Base-by-base conservation (phyloP, 1,139 yeast genomes). In the Saccharomyces hybrid region DNA sequence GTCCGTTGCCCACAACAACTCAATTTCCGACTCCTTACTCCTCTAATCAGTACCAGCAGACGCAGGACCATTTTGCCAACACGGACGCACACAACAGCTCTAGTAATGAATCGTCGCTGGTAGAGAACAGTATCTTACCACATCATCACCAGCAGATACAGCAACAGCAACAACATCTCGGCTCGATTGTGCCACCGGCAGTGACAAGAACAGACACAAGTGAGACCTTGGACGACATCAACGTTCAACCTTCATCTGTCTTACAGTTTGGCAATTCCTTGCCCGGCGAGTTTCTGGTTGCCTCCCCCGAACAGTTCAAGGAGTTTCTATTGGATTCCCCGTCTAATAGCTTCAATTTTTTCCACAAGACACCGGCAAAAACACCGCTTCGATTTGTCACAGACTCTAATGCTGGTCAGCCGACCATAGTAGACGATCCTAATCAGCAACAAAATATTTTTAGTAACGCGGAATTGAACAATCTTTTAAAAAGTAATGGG, bases 261-360 rank as follows among this genome's bases (percentile, higher is more conserved):
- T 52, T 67, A 42, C 66, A 66, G 46, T 61, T 64, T 28, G 55
- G 57, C 13, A 51, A 56, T 47, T 56, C 57, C 49, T 59, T 64
- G 42, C 61, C 65, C 11, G 64, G 61, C 50, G 71, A 67, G 51
- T 62, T 66, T 56, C 51, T 66, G 49, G 56, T 68, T 50, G 62
- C 68, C 1, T 65, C 70, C 16, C 70, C 71, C 7, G 71, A 66
- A 51, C 70, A 67, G 49, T 61, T 68, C 46, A 64, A 63, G 54
- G 71, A 68, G 52, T 66, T 66, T 50, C 51, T 68, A 51, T 61
- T 66, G n/a, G 71, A 68, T 16, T 68, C 71, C 4, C 71, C 71
- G 9, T 44, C 47, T 16, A 67, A 63, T 13, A 65, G 66, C 5
- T 57, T 64, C 27, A 65, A 64, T 53, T 55, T 64, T 27, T 63